phyloP scores from a whole-genome alignment of 1,284 basidiomycete genomes.

The Neolentinus lepideus region DNA sequence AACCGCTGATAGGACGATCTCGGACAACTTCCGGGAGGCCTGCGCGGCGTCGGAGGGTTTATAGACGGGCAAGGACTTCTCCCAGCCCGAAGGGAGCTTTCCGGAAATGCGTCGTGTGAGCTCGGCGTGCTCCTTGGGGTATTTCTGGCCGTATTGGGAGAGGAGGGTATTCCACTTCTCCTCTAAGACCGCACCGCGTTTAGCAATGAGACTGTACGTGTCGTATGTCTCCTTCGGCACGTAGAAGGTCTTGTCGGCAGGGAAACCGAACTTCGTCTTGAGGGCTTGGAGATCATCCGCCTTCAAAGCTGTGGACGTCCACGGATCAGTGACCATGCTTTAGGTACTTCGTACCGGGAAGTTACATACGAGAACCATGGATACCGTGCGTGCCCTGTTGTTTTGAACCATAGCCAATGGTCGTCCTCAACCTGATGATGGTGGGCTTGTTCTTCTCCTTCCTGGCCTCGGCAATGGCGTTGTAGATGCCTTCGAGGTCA shows the following conservation, averaged over 20 bases:
- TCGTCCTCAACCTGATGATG: slow-evolving; percentile 82
- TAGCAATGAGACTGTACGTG: slow-evolving; percentile 59
- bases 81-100: slow-evolving; percentile 83
- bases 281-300: slow-evolving; percentile 83
- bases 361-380: slow-evolving; percentile 76
- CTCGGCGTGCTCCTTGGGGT: slow-evolving; percentile 81
- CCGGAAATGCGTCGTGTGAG: slow-evolving; percentile 81
- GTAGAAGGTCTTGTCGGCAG: slow-evolving; percentile 74
- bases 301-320: slow-evolving; percentile 69
- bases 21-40: slow-evolving; percentile 90
- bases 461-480: slow-evolving; percentile 76
- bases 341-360: neutral
- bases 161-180: slow-evolving; percentile 73
- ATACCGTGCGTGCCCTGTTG: slow-evolving; percentile 90
- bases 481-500: slow-evolving; percentile 75
- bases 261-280: slow-evolving; percentile 84
- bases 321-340: slow-evolving; percentile 2
- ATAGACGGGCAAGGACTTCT: slow-evolving; percentile 80
- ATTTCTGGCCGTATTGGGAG: slow-evolving; percentile 68
- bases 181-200: slow-evolving; percentile 72
- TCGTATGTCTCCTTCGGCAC: slow-evolving; percentile 75
- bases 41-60: slow-evolving; percentile 77
- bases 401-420: slow-evolving; percentile 92
- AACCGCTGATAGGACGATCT: slow-evolving; percentile 80
- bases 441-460: slow-evolving; percentile 80